Evolutionary conservation across 2,329 filamentous ascomycete species (phyloP), one percentile per base, ranked within the genome.

Genomic region (Talaromyces marneffei): DNA sequence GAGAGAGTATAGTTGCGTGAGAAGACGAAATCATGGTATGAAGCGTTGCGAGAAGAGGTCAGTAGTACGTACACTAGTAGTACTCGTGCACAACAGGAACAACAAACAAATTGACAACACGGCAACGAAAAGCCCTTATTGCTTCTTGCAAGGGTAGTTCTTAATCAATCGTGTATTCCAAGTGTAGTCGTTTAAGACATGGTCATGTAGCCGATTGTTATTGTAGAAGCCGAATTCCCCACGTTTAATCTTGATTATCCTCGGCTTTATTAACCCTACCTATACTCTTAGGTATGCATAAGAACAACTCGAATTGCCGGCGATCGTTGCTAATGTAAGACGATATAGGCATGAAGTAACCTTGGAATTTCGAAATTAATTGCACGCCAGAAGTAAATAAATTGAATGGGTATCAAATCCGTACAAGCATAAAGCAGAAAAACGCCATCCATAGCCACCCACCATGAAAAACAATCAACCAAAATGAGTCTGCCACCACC

Each of bases 401-500:
- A 29, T 10, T 4, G 8, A 18, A 50, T 50, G 46, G 46, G 25
- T 50, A 31, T 31, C 46, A 50, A 18, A 42, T 14, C 40, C 40
- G 40, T 2, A 44, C 20, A 25, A 14, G 12, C 37, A 20, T n/a
- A n/a, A n/a, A n/a, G n/a, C 4, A 16, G 18, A 40, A 20, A 10
- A 20, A n/a, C 23, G 27, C n/a, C 12, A 12, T 14, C 10, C 40
- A 46, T 44, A 3, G 18, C n/a, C n/a, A 12, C 10, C 18, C 20
- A 8, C 39, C n/a, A 6, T 2, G n/a, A 20, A 42, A 46, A 12
- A 3, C 18, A 1, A 37, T 67, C 53, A 72, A 10, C 70, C 69
- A 54, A 74, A 69, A 12, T 71, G 44, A 39, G 67, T 65, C 46
- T 69, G 64, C 66, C 68, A 70, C 71, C 69, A 72, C 16, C 66